Evolutionary conservation across 371 early-diverging fungal species (phyloP).

Genomic region (Dichotomocladium elegans): DNA sequence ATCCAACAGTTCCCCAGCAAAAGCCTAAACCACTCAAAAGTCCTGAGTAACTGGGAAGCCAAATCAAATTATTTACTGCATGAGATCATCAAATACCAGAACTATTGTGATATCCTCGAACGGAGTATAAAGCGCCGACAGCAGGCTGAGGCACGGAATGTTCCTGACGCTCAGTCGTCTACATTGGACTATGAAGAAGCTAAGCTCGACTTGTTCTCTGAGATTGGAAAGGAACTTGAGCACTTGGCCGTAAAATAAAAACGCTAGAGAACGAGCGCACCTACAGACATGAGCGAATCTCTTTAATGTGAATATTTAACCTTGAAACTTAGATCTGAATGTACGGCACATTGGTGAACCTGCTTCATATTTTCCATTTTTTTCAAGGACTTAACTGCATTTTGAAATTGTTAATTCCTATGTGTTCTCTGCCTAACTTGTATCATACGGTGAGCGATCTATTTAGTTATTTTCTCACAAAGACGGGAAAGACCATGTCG

Average conservation of each 20-base stretch:
- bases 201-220: conserved; percentile 26
- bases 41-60: conserved; percentile 82
- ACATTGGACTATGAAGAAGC: conserved; percentile 13
- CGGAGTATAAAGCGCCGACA: conserved; percentile 40
- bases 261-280: neutral
- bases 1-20: conserved; percentile 44
- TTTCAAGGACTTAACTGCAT: no score
- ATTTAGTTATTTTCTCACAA: no score
- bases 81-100: conserved; percentile 87
- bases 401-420: no score
- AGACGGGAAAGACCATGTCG: no score
- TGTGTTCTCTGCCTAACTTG: no score
- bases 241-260: conserved; percentile 1
- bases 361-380: no score
- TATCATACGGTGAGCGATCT: no score
- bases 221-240: conserved; percentile 33
- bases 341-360: no score
- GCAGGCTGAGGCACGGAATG: conserved; percentile 2
- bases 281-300: neutral
- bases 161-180: conserved; percentile 1
- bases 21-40: conserved; percentile 60
- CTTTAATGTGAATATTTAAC: no score
- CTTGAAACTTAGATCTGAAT: no score
- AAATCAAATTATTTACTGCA: conserved; percentile 80
- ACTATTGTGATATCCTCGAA: conserved; percentile 75